Percentiles rank a stretch among this genome's conserved stretches.
Conservation (phyloP, 208 protist genomes). For the Tritrichomonas musculus region DNA sequence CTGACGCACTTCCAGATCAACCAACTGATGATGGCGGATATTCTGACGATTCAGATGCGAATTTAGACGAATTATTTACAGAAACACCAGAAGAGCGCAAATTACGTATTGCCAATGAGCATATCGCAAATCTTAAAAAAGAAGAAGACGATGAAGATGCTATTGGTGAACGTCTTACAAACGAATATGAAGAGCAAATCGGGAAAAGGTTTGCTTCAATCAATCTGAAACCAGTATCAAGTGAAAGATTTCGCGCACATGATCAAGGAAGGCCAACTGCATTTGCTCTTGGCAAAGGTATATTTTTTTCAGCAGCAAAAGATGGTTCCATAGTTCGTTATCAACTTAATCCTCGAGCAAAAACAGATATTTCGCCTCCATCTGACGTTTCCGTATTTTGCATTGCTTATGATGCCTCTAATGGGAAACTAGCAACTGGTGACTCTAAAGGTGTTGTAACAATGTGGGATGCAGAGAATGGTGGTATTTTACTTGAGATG, state of each 20-base stretch:
- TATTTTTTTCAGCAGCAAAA: neutral
- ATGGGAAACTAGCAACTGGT: neutral
- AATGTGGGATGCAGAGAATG: neutral
- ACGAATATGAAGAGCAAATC: neutral
- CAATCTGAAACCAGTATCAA: neutral
- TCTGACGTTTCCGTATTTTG: neutral
- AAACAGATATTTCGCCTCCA: neutral
- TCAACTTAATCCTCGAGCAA: neutral
- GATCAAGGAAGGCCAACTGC: neutral
- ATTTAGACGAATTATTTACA: neutral
- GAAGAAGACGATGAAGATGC: neutral
- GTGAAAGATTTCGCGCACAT: neutral
- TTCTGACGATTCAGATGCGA: neutral
- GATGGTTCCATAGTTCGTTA: neutral
- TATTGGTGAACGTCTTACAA: neutral
- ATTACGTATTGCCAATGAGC: neutral
- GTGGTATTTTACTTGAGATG: neutral
- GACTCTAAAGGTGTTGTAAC: neutral
- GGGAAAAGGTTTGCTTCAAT: conserved; percentile 9
- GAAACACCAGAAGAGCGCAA: conserved; percentile 21
- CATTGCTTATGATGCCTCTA: neutral
- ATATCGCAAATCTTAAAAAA: neutral
- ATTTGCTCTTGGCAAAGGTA: neutral
- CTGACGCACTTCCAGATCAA: neutral
- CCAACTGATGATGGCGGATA: neutral